These are phyloP conservation scores for Apiospora pterosperma DNA, from an alignment of 2,329 filamentous ascomycete species.

Conservation along the genomic window DNA sequence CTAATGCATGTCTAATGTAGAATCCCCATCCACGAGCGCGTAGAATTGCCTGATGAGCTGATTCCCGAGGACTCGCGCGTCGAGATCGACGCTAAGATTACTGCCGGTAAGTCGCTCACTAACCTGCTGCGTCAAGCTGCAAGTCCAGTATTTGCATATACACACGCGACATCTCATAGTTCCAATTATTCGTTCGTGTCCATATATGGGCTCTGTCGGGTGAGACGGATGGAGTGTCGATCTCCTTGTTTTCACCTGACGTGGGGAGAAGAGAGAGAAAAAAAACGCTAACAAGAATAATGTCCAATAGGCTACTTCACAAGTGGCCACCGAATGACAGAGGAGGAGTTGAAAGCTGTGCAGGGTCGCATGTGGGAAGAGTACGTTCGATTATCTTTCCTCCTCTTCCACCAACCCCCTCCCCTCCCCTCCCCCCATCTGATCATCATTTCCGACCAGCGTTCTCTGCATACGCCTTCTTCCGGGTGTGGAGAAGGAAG, in stretches of 20 bases:
- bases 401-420: neutral
- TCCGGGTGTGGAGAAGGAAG: neutral
- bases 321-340: constrained; percentile 82
- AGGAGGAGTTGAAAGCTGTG: constrained; percentile 80
- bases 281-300: neutral
- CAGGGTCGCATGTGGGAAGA: constrained; percentile 91
- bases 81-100: constrained; percentile 99
- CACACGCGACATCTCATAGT: neutral
- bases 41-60: constrained; percentile 89
- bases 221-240: constrained; percentile 6
- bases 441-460: constrained; percentile 32
- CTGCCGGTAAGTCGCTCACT: constrained; percentile 63
- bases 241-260: neutral
- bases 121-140: neutral
- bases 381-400: constrained; percentile 37
- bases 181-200: neutral
- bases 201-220: neutral
- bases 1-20: constrained; percentile 29
- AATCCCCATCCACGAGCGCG: constrained; percentile 82
- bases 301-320: constrained; percentile 70
- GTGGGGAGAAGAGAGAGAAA: neutral
- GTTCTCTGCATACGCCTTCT: neutral
- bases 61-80: constrained; percentile 93
- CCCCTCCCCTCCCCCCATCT: constrained; percentile 7
- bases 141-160: neutral